Percentiles rank a stretch among this genome's conserved stretches.
Evolutionary conservation across 2,329 filamentous ascomycete genomes (phyloP).

Genomic region (Arachnomyces sp.): DNA sequence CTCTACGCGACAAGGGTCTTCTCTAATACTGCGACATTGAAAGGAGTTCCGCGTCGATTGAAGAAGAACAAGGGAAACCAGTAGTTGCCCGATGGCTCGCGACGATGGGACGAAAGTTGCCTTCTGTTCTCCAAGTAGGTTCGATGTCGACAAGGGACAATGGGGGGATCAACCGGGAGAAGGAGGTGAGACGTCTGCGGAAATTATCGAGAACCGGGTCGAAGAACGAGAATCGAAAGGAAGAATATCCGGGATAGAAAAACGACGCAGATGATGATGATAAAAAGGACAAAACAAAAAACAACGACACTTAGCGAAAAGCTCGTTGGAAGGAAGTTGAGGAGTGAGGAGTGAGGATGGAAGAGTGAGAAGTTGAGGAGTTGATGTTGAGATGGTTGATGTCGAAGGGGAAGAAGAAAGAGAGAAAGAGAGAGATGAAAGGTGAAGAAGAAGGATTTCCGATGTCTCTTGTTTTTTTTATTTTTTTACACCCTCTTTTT

Average conservation of each 20-base stretch:
- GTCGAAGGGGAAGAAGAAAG: constrained; percentile 4
- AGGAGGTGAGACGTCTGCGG: too few species aligned
- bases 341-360: constrained; percentile 3
- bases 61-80: too few species aligned
- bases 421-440: constrained; percentile 4
- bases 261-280: constrained; percentile 22
- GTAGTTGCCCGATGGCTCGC: too few species aligned
- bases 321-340: constrained; percentile 32
- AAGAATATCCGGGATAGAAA: constrained; percentile 6
- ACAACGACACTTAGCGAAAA: constrained; percentile 48
- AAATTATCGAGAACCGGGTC: too few species aligned
- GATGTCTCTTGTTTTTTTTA: too few species aligned
- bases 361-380: constrained; percentile 6
- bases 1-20: constrained; percentile 17
- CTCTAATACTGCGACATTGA: constrained; percentile 35
- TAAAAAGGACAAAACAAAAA: constrained; percentile 20
- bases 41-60: background rate
- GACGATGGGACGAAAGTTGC: too few species aligned
- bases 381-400: constrained; percentile 3
- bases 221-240: background rate
- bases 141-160: too few species aligned
- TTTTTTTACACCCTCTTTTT: too few species aligned
- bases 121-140: too few species aligned
- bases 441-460: constrained; percentile 1
- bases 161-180: too few species aligned